These are phyloP conservation scores for Clausena lansium DNA, from an alignment of 345 rosid genomes.

Conservation along the genomic window DNA sequence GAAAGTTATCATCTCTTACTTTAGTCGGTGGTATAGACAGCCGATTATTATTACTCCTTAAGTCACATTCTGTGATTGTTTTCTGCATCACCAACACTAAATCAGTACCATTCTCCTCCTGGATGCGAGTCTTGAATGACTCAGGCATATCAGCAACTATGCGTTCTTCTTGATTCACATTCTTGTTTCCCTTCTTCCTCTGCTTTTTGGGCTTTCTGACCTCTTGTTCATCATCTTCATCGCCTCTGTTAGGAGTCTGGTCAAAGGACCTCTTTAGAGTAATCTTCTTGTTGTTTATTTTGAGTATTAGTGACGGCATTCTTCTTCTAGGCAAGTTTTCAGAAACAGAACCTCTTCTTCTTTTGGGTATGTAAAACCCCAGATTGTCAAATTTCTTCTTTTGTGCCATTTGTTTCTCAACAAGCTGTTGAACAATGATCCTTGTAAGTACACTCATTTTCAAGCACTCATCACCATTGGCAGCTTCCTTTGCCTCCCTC, in stretches of 20 bases:
- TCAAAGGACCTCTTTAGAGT: neutral
- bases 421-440: neutral
- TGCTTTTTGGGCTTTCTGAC: neutral
- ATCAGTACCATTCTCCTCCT: too few species aligned
- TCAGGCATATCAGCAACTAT: too few species aligned
- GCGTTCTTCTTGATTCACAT: too few species aligned
- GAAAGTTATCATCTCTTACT: too few species aligned
- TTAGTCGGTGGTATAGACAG: too few species aligned
- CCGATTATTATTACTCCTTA: too few species aligned
- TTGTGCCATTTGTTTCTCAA: neutral
- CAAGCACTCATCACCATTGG: neutral
- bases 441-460: neutral
- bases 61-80: too few species aligned
- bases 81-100: too few species aligned
- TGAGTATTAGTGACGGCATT: too few species aligned
- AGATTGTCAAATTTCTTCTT: too few species aligned
- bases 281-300: neutral
- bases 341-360: neutral
- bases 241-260: conserved; percentile 9
- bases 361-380: neutral
- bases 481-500: neutral
- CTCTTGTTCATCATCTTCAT: conserved; percentile 16
- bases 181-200: neutral
- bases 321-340: too few species aligned
- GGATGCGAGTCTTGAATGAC: too few species aligned